Base-by-base conservation (phyloP, 768 basidiomycete species). In the Tubosaeta sp. region DNA sequence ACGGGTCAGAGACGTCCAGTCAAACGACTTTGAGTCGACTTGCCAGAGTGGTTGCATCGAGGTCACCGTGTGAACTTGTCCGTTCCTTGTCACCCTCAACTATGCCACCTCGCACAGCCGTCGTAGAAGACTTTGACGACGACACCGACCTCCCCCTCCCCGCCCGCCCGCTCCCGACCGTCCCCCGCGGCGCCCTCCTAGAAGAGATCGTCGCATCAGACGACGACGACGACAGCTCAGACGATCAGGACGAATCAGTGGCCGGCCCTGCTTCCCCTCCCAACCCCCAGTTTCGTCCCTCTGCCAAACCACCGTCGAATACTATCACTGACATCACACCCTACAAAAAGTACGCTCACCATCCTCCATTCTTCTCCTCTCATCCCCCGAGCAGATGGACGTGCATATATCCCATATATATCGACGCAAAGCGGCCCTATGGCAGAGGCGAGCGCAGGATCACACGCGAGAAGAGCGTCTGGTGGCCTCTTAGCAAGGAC, bases 401-500 rank as follows among this genome's bases (percentile, higher is more conserved):
- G 42, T 91, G 90, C 61, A 83, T 98, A 64, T 99, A 98, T 68
- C 95, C 95, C 6, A 88, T 97, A 64, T 97, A 97, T 71, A 82
- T 98, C 51, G 95, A 98, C 70, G 94, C 95, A 33, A 97, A 97
- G 67, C 86, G 86, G 2, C 84, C 94, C 1, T 89, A 91, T 68
- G 83, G 84, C 4, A 85, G 80, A 6, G 92, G 93, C 17, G 83
- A 88, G 59, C 84, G 95, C 37, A 80, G 95, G 45, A 83, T 98
- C 51, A 74, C 85, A 27, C 79, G 93, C 26, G 76, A 78, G 50
- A 86, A 88, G 70, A 80, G 86, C 52, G 68, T 97, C 27, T 94
- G 94, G 92, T 97, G 92, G 91, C 95, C 95, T 1, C 78, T 95
- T 44, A 92, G 89, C 71, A 88, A 90, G 60, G 92, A 93, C 61